These are phyloP conservation scores for Cocos nucifera DNA, from an alignment of 176 grass and related monocot species.

Conservation along the genomic window DNA sequence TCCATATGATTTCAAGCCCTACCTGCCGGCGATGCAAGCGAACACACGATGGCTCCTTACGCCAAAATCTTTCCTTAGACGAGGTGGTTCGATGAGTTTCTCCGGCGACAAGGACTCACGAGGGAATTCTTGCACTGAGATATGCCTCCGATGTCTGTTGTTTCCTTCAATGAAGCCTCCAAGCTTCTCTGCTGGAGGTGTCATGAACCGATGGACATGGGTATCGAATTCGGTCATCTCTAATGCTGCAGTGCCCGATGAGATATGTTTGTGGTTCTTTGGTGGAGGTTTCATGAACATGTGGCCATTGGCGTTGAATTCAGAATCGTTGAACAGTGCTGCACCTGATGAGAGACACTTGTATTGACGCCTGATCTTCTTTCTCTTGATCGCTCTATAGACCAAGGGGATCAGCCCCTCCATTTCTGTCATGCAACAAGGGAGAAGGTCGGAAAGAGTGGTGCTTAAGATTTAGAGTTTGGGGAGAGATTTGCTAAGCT, in stretches of 20 bases:
- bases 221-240: neutral
- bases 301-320: neutral
- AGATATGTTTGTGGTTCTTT: constrained; percentile 11
- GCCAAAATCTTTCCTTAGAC: no score
- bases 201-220: neutral
- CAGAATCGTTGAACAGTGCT: neutral
- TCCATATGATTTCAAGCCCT: no score
- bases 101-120: no score
- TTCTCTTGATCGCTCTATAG: constrained; percentile 46
- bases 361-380: constrained; percentile 39
- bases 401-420: constrained; percentile 44
- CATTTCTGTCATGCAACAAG: constrained; percentile 24
- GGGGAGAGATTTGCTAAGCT: neutral
- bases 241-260: neutral
- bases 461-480: neutral
- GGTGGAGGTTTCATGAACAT: constrained; percentile 28
- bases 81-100: no score
- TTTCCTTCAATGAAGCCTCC: no score
- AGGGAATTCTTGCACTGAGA: no score
- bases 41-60: no score
- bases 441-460: neutral
- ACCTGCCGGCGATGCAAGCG: no score
- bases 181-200: no score
- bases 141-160: no score
- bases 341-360: constrained; percentile 32